Percentiles rank a stretch among this genome's conserved stretches.
Evolutionary conservation across 2,329 filamentous ascomycete genomes (phyloP).

Genomic region (Pyrenochaeta sp.): DNA sequence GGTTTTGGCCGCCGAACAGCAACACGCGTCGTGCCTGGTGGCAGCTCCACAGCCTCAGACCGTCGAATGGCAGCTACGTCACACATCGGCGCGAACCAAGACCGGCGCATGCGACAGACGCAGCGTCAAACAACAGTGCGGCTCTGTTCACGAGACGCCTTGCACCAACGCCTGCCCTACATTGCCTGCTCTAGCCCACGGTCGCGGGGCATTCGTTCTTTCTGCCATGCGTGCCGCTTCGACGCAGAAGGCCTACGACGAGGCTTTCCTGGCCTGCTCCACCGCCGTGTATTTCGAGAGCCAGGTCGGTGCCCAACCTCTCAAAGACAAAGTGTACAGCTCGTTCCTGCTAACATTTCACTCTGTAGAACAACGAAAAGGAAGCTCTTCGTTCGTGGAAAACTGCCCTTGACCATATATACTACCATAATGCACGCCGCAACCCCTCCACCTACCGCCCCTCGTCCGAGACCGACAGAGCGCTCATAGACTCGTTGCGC

Average conservation of each 20-base stretch:
- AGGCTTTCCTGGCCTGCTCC: constrained; percentile 92
- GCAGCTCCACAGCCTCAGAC: constrained; percentile 22
- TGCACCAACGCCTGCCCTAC: constrained; percentile 47
- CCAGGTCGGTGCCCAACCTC: constrained; percentile 65
- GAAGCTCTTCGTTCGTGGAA: constrained; percentile 93
- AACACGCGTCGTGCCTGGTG: constrained; percentile 19
- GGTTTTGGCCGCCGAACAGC: constrained; percentile 11
- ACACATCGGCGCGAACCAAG: constrained; percentile 34
- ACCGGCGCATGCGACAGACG: constrained; percentile 27
- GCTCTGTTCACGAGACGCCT: constrained; percentile 13
- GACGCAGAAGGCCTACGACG: constrained; percentile 97
- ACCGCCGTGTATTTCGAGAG: constrained; percentile 96
- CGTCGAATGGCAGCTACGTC: constrained; percentile 37
- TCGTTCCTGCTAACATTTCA: constrained; percentile 3
- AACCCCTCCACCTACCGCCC: constrained; percentile 73
- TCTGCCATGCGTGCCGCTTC: constrained; percentile 64
- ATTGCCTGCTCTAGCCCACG: constrained; percentile 10
- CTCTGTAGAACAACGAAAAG: constrained; percentile 78
- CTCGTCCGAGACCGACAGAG: constrained; percentile 81
- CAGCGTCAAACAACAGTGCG: constrained; percentile 25
- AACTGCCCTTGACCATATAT: constrained; percentile 85
- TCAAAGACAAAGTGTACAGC: neutral
- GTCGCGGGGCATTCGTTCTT: constrained; percentile 9
- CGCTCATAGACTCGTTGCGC: constrained; percentile 79
- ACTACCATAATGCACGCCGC: constrained; percentile 81